Evolutionary conservation across 139 green algal species (phyloP).

Genomic region (Closterium sp.): DNA sequence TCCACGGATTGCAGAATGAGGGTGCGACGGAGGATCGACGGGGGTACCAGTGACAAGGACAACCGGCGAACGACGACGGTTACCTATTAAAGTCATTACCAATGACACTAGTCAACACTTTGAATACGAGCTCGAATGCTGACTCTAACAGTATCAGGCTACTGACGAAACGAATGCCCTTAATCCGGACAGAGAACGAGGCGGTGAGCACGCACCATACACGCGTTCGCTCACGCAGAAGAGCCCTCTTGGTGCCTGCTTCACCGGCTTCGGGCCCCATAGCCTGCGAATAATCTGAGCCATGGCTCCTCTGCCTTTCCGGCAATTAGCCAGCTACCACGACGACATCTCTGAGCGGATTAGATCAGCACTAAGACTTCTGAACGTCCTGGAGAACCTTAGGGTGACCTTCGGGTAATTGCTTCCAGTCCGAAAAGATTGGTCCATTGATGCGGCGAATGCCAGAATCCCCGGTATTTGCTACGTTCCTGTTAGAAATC

Average conservation of each 20-base stretch:
- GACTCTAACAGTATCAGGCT: neutral
- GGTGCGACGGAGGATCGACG: neutral
- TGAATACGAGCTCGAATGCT: neutral
- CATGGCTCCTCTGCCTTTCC: neutral
- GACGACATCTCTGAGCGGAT: neutral
- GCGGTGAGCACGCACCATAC: neutral
- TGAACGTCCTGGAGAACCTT: neutral
- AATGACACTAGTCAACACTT: neutral
- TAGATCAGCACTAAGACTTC: neutral
- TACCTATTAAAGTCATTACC: neutral
- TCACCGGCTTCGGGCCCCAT: neutral
- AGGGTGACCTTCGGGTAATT: neutral
- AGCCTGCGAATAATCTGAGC: neutral
- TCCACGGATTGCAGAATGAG: neutral
- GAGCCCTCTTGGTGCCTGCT: neutral
- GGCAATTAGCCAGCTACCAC: too few relatives aligned
- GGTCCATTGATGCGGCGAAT: neutral
- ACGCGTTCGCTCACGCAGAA: neutral
- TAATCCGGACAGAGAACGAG: neutral
- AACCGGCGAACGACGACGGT: neutral
- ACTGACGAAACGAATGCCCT: neutral
- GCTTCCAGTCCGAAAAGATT: neutral
- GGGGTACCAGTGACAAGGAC: neutral
- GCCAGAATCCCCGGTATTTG: neutral
- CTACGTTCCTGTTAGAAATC: neutral